Evolutionary conservation across 2,329 filamentous ascomycete genomes (phyloP).

Genomic region (Byssochlamys sp.): DNA sequence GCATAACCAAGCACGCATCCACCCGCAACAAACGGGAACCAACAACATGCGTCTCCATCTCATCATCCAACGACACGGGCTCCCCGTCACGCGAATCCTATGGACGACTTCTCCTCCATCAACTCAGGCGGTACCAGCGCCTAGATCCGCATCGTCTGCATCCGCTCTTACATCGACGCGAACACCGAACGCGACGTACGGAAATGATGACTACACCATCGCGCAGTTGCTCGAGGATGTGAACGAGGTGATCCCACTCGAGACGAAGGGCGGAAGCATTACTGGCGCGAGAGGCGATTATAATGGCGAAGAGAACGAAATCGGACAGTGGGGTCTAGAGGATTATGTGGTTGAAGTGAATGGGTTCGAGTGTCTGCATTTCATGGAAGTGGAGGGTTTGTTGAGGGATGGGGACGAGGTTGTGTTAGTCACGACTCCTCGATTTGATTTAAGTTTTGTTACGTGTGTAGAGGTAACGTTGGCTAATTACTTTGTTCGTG

Average conservation of each 20-base stretch:
- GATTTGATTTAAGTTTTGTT: slow-evolving; percentile 1
- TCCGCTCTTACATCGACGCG: slow-evolving; percentile 26
- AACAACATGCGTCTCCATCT: slow-evolving; percentile 60
- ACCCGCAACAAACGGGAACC: not conserved
- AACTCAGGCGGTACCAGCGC: slow-evolving; percentile 23
- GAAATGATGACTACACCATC: slow-evolving; percentile 55
- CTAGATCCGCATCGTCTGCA: slow-evolving; percentile 16
- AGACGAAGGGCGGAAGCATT: slow-evolving; percentile 44
- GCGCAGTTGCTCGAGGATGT: slow-evolving; percentile 67
- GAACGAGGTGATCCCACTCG: slow-evolving; percentile 71
- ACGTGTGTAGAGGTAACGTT: not conserved
- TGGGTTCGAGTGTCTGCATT: slow-evolving; percentile 84
- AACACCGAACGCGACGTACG: slow-evolving; percentile 25
- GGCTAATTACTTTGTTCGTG: slow-evolving; percentile 1
- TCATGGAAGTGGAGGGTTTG: slow-evolving; percentile 58
- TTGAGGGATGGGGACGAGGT: slow-evolving; percentile 78
- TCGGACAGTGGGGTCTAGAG: slow-evolving; percentile 71
- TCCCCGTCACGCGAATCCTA: slow-evolving; percentile 63
- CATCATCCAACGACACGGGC: slow-evolving; percentile 59
- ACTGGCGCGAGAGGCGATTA: slow-evolving; percentile 21
- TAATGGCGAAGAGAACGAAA: slow-evolving; percentile 11
- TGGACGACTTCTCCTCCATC: slow-evolving; percentile 52
- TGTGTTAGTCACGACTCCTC: slow-evolving; percentile 45
- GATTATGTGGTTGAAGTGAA: slow-evolving; percentile 78
- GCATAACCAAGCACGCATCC: not conserved